These are phyloP conservation scores for Clathrospora elynae DNA, from an alignment of 2,329 filamentous ascomycete species.

Conservation along the genomic window DNA sequence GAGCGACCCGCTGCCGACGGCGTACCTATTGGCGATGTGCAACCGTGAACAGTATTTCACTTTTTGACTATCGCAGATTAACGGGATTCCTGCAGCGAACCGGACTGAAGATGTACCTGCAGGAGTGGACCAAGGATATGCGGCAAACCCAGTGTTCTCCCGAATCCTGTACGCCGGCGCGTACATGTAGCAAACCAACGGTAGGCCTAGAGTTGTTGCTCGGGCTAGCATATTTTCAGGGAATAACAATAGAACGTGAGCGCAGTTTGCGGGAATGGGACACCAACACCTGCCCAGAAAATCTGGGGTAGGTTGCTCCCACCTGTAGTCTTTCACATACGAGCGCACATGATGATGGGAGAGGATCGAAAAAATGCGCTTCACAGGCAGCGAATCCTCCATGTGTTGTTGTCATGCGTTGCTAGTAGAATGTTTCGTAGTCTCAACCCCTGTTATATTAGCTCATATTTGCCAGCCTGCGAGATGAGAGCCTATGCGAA, in stretches of 20 bases:
- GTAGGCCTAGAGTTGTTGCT: too few species aligned
- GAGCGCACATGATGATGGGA: conserved; percentile 1
- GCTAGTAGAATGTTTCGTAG: too few species aligned
- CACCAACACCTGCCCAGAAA: not conserved
- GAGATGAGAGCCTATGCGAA: too few species aligned
- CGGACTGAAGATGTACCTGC: conserved; percentile 6
- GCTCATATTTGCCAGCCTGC: too few species aligned
- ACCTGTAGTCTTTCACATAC: conserved; percentile 3
- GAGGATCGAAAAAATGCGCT: too few species aligned
- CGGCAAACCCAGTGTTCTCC: conserved; percentile 1
- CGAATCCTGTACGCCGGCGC: conserved; percentile 4
- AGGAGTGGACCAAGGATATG: conserved; percentile 2
- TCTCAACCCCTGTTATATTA: too few species aligned
- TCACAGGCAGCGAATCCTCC: too few species aligned
- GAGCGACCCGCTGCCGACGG: too few species aligned
- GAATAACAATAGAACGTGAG: too few species aligned
- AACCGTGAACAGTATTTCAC: not conserved
- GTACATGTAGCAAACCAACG: conserved; percentile 10
- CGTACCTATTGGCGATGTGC: conserved; percentile 7
- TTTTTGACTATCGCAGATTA: not conserved
- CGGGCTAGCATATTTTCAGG: too few species aligned
- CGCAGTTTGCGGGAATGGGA: too few species aligned
- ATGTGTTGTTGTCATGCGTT: too few species aligned
- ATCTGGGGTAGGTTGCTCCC: conserved; percentile 6
- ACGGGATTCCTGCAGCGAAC: conserved; percentile 8